Conservation (phyloP, 495 filamentous ascomycete genomes). For the Tuber calosporum region DNA sequence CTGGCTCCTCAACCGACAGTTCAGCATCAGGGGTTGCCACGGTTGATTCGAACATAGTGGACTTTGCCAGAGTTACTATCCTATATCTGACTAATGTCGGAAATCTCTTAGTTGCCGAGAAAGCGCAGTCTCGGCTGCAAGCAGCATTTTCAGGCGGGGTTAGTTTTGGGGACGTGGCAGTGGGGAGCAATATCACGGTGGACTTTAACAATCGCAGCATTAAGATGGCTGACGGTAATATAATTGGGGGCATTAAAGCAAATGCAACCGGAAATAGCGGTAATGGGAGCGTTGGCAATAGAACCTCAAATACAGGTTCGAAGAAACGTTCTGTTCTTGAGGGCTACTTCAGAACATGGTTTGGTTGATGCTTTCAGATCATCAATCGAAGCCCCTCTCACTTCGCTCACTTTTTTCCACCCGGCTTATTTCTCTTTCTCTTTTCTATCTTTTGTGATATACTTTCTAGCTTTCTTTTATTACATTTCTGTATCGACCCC, state of each 20-base stretch:
- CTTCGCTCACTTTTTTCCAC: conserved; percentile 6
- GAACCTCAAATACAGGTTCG: conserved; percentile 6
- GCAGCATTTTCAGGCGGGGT: conserved; percentile 47
- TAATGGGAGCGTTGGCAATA: neutral
- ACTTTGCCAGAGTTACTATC: conserved; percentile 61
- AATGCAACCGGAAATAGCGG: conserved; percentile 14
- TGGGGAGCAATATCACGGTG: conserved; percentile 26
- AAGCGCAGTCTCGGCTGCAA: conserved; percentile 54
- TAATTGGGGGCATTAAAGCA: conserved; percentile 25
- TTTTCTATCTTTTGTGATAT: conserved; percentile 7
- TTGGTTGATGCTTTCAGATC: conserved; percentile 8
- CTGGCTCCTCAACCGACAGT: conserved; percentile 43
- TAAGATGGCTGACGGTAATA: conserved; percentile 15
- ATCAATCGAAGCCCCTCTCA: neutral
- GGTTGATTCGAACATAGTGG: conserved; percentile 49
- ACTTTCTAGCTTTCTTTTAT: neutral
- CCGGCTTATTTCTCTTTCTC: conserved; percentile 14
- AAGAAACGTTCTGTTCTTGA: conserved; percentile 16
- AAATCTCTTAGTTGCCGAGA: conserved; percentile 49
- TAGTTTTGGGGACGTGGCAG: conserved; percentile 30
- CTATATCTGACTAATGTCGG: conserved; percentile 57
- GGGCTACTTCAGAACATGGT: conserved; percentile 10
- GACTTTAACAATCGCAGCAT: conserved; percentile 36
- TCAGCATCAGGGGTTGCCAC: conserved; percentile 18
- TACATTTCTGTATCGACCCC: neutral